These are phyloP conservation scores for Fennellomyces sp. DNA, from an alignment of 371 early-diverging fungal species.

Conservation along the genomic window DNA sequence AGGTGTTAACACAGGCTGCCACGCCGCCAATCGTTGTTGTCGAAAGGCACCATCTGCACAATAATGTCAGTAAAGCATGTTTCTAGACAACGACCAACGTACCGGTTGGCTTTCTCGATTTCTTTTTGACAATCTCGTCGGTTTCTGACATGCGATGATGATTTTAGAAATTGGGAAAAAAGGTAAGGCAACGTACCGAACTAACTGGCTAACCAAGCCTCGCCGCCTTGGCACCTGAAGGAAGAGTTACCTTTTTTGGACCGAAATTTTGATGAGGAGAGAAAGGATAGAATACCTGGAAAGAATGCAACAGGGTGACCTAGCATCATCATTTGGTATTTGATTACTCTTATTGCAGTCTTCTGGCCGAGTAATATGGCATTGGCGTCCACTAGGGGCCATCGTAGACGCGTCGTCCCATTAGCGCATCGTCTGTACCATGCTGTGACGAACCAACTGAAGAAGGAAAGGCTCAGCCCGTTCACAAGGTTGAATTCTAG, in stretches of 20 bases:
- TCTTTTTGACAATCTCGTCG: conserved; percentile 9
- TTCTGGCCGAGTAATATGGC: too few relatives aligned
- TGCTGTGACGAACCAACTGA: too few relatives aligned
- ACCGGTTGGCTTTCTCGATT: conserved; percentile 23
- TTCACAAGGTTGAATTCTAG: too few relatives aligned
- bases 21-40: conserved; percentile 96
- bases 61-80: not conserved
- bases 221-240: not conserved
- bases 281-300: too few relatives aligned
- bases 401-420: too few relatives aligned
- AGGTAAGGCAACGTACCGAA: not conserved
- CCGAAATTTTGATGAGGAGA: not conserved
- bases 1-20: conserved; percentile 98
- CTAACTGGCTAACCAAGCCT: not conserved
- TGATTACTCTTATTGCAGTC: too few relatives aligned
- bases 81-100: not conserved
- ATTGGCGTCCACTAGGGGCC: too few relatives aligned
- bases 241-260: not conserved
- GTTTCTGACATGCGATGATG: conserved; percentile 1
- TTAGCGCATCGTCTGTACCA: too few relatives aligned
- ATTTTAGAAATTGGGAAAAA: not conserved
- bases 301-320: too few relatives aligned
- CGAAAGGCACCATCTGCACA: conserved; percentile 90
- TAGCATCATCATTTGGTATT: too few relatives aligned
- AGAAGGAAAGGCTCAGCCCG: too few relatives aligned